Base-by-base conservation (phyloP, 2,329 filamentous ascomycete genomes). In the Drechslerella dactyloides region DNA sequence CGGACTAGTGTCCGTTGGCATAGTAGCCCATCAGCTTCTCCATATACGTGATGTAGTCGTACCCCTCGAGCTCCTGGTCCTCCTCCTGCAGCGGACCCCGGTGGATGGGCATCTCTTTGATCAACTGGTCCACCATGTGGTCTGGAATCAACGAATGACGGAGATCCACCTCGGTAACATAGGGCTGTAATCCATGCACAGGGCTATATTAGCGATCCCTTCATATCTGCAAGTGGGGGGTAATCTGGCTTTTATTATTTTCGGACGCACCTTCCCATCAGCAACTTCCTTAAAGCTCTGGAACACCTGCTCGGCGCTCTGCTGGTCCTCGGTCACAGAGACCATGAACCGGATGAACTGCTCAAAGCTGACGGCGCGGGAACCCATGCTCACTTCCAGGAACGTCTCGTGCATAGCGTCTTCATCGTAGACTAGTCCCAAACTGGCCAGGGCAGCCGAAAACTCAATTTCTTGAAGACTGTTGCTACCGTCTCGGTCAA, bases 331-430 rank as follows among this genome's bases (percentile, higher is more conserved):
- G 11, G 94, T 99, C 55, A 97, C 94, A 76, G 96, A 91, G 53
- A 99, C 94, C 94, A 99, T 99, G 84, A 99, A 99, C 42, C 91
- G 88, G 79, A 99, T 99, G 78, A 99, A 99, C 80, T 97, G 93
- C 82, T 99, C 94, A 78, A 99, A 99, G 2, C 90, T 94, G 57
- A 99, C 94, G 75, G 89, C 86, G 79, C 88, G 89, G 75, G 83
- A 85, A 37, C 87, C 91, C 40, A 86, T 87, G 74, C 90, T 93
- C n/a, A 93, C 96, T 60, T 93, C 90, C 56, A 89, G 78, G 81
- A 97, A 99, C 76, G 93, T 93, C 59, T 93, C 89, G 79, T 97
- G 93, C 94, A 97, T 99, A 82, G 99, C 94, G 24, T 93, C 89
- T 79, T 97, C 94, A 75, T 96, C 94, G 78, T 97, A 99, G 3